These are phyloP conservation scores for Panaeolus papilionaceus DNA, from an alignment of 768 basidiomycete species.

Conservation along the genomic window DNA sequence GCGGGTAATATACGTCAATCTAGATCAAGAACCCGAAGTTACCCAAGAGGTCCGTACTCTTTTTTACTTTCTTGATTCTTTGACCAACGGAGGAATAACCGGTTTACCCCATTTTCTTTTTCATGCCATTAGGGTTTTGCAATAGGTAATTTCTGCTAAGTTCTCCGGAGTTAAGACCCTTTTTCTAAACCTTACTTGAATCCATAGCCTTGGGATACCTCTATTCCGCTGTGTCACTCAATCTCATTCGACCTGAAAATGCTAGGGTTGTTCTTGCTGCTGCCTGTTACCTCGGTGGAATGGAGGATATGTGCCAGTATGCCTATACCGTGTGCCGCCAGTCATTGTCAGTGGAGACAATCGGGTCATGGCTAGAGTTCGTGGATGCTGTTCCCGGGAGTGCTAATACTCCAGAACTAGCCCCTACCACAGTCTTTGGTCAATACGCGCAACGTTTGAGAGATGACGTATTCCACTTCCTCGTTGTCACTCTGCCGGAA, in stretches of 20 bases:
- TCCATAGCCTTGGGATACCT: slow-evolving; percentile 76
- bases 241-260: slow-evolving; percentile 75
- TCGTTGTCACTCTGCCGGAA: slow-evolving; percentile 76
- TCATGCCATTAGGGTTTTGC: slow-evolving; percentile 63
- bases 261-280: slow-evolving; percentile 87
- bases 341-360: slow-evolving; percentile 77
- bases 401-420: slow-evolving; percentile 50
- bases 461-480: slow-evolving; percentile 81
- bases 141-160: slow-evolving; percentile 55
- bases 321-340: slow-evolving; percentile 80
- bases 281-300: slow-evolving; percentile 83
- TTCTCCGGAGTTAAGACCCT: not conserved
- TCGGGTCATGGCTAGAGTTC: slow-evolving; percentile 81
- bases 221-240: slow-evolving; percentile 76
- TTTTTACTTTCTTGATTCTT: slow-evolving; percentile 19
- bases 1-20: slow-evolving; percentile 73
- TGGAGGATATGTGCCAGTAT: slow-evolving; percentile 84
- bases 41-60: slow-evolving; percentile 74
- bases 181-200: slow-evolving; percentile 25
- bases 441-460: slow-evolving; percentile 77
- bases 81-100: slow-evolving; percentile 4
- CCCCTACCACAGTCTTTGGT: slow-evolving; percentile 70
- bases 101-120: slow-evolving; percentile 22
- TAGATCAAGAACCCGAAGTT: slow-evolving; percentile 83
- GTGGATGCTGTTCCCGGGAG: slow-evolving; percentile 60